Evolutionary conservation across 768 basidiomycete genomes (phyloP).

Genomic region (Candolleomyces aberdarensis): DNA sequence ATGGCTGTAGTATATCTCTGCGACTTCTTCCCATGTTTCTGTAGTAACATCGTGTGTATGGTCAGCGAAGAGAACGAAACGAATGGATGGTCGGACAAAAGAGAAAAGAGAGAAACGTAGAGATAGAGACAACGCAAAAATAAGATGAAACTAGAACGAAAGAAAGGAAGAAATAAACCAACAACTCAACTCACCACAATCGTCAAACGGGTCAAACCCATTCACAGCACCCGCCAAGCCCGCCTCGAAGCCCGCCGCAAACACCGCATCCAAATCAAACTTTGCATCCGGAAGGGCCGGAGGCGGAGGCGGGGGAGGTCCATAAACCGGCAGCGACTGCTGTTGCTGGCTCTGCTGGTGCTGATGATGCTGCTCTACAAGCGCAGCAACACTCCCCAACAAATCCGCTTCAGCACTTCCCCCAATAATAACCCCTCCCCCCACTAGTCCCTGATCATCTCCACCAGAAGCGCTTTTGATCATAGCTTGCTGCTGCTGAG

Average conservation of each 20-base stretch:
- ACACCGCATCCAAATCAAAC: constrained; percentile 7
- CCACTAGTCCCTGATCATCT: too few species aligned
- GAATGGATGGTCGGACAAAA: neutral
- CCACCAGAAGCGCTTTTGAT: too few species aligned
- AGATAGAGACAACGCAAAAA: neutral
- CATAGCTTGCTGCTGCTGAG: too few species aligned
- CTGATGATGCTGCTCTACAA: neutral
- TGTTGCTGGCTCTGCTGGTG: neutral
- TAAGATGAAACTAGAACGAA: neutral
- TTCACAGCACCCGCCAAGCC: constrained; percentile 1
- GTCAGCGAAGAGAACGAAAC: neutral
- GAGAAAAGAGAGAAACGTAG: neutral
- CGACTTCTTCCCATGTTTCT: neutral
- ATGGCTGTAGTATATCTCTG: neutral
- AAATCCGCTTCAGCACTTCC: too few species aligned
- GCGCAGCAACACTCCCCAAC: too few species aligned
- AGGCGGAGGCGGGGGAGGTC: neutral
- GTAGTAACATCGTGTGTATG: neutral
- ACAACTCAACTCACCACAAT: neutral
- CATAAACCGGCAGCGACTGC: neutral
- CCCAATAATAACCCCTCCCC: too few species aligned
- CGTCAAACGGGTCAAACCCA: neutral
- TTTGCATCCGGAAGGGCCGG: neutral
- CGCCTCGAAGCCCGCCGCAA: constrained; percentile 6
- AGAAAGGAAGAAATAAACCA: too few species aligned